Base-by-base conservation (phyloP, 148 eudicot species). In the Vaccinium corymbosum region DNA sequence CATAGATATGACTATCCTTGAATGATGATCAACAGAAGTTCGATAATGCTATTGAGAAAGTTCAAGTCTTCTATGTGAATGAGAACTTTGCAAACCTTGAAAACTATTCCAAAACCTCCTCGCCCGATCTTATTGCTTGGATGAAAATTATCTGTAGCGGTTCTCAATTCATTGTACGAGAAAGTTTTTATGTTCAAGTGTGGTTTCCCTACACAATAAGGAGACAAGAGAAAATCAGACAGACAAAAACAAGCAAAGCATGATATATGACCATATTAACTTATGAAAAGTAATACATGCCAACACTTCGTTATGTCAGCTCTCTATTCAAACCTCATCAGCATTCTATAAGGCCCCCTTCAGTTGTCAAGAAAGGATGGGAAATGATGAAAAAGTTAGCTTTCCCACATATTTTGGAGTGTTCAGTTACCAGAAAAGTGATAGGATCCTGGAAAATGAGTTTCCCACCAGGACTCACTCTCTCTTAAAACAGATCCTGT, bases 91-190 rank as follows among this genome's bases (percentile, higher is more conserved):
- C 86, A 74, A 90, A 94, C 98, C 98, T 95, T 93, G 83, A 89
- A 95, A 76, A 95, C 98, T 64, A 87, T 89, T 72, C 98, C 98
- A 85, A 95, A 95, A 73, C 98, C 97, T 83, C 98, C 98, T 82
- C 93, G 89, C 59, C 98, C 97, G 62, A 95, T 87, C 89, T 91
- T 92, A 80, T 93, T 91, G 80, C 87, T 86, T 80, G 72, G 83
- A 85, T 87, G 87, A 70, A 95, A 95, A 84, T 93, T 83, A 20
- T 88, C 83, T 2, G 97, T 95, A 75, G 97, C 97, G 16, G 70
- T 81, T 88, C 86, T 86, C 86, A 95, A 70, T 86, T 91, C 95
- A 27, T 84, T 87, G 93, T 89, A 95, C 13, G 91, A 82, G 88
- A 94, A 93, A 15, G 78, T 88, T 82, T 87, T 90, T 85, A 91